Evolutionary conservation across 1,284 basidiomycete genomes (phyloP), one percentile per base, ranked within the genome.

Genomic region (Cryptococcus depauperatus): DNA sequence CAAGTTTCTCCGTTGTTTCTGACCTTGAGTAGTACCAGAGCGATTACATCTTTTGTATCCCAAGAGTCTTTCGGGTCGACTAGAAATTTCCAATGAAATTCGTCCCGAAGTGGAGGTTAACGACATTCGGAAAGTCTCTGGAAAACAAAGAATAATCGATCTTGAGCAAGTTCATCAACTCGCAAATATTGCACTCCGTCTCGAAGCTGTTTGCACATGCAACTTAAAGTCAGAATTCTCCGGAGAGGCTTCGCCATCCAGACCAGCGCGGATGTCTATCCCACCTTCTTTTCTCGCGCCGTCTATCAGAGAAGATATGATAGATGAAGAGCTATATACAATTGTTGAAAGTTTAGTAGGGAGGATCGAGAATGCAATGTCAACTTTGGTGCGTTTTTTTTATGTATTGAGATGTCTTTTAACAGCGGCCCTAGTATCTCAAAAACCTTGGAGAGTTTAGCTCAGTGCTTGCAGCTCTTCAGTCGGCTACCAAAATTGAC

Each of bases 11-110:
- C 11, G 16, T 38, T 33, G 43, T 7, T 21, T 4, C 13, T 10
- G 45, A 55, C 46, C 32, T 44, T 25, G 5, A 35, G 45, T 59
- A 65, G 77, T 85, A 2, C 87, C 87, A 1, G 93, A 97, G 70
- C 77, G 79, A 56, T 75, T 98, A 13, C 86, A 87, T 23, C 70
- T 85, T 21, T 77, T 97, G 38, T 96, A 91, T 65, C 90, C 93
- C 0, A 77, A 74, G 41, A 78, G 79, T 14, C 75, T 98, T 18
- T 77, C 79, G 18, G 84, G 83, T 7, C 82, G 95, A 22, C 76
- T 84, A 49, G 77, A 82, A 47, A 69, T 84, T 11, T 68, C 64
- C 14, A 56, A 62, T 29, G 77, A 81, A 46, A 72, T 69, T 3
- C 62, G 64, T 30, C 62, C 67, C 6, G 66, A 78, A 44, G 73